These are phyloP conservation scores for Ganoderma leucocontextum DNA, from an alignment of 1,284 basidiomycete species.

Conservation along the genomic window DNA sequence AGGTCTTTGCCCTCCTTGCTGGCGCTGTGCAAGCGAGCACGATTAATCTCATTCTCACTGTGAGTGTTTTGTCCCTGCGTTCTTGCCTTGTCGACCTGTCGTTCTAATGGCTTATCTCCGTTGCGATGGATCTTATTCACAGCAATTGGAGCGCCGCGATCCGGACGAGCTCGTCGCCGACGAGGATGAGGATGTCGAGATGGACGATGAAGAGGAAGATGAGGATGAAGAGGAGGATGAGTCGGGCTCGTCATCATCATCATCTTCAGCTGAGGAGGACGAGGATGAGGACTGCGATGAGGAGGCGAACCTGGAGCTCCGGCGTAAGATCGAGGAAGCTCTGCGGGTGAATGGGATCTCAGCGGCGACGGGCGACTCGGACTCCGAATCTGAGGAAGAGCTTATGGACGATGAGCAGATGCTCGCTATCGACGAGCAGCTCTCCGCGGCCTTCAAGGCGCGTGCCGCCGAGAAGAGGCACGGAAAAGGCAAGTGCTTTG, in stretches of 20 bases:
- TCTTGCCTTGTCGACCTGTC: background rate
- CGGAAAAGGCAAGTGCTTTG: conserved; percentile 60
- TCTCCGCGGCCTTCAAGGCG: conserved; percentile 88
- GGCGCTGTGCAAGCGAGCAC: conserved; percentile 77
- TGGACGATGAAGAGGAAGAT: conserved; percentile 49
- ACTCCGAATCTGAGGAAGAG: conserved; percentile 65
- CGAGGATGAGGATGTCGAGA: conserved; percentile 51
- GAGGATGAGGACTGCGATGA: conserved; percentile 58
- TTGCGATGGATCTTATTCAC: conserved; percentile 22
- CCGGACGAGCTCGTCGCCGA: conserved; percentile 62
- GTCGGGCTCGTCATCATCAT: conserved; percentile 6
- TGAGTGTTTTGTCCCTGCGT: conserved; percentile 50
- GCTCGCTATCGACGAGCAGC: conserved; percentile 94
- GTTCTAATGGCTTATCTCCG: conserved; percentile 24
- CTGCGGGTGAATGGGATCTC: conserved; percentile 78
- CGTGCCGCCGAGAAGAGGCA: conserved; percentile 69
- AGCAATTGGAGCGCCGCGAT: conserved; percentile 85
- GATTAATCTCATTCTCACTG: conserved; percentile 85
- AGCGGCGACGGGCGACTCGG: conserved; percentile 57
- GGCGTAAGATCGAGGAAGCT: conserved; percentile 81
- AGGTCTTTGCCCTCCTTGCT: conserved; percentile 83
- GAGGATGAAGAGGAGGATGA: conserved; percentile 52
- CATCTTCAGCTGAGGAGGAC: conserved; percentile 50
- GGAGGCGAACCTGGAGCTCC: conserved; percentile 73
- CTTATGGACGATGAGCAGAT: conserved; percentile 97